Evolutionary conservation across 2,329 filamentous ascomycete species (phyloP).

Genomic region (Pseudocercospora fijiensis): DNA sequence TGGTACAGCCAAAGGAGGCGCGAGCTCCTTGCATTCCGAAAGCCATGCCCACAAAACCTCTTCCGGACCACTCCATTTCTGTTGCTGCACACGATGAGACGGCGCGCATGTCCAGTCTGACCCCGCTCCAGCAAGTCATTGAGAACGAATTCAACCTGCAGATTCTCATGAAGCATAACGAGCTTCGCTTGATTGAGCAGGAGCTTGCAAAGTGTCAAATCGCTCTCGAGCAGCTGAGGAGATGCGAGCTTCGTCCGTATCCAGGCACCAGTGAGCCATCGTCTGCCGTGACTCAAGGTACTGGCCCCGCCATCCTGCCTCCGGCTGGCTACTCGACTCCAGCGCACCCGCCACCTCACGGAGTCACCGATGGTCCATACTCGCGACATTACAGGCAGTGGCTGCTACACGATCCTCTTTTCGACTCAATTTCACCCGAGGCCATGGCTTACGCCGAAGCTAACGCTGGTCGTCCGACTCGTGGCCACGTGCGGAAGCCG

Average conservation of each 20-base stretch:
- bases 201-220: constrained; percentile 94
- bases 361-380: constrained; percentile 88
- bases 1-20: neutral
- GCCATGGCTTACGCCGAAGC: constrained; percentile 27
- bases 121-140: constrained; percentile 66
- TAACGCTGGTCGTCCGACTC: constrained; percentile 69
- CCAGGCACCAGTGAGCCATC: constrained; percentile 69
- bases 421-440: constrained; percentile 58
- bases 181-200: constrained; percentile 90
- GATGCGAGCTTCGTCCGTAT: constrained; percentile 89
- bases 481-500: constrained; percentile 56
- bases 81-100: constrained; percentile 15
- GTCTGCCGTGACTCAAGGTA: constrained; percentile 69
- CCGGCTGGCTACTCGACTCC: constrained; percentile 65
- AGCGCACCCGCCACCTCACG: constrained; percentile 80
- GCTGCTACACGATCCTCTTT: constrained; percentile 84
- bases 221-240: constrained; percentile 86
- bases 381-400: constrained; percentile 92
- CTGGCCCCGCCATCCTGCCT: constrained; percentile 66
- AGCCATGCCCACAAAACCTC: neutral
- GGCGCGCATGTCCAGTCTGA: constrained; percentile 36
- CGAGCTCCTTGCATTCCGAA: neutral
- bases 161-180: constrained; percentile 90
- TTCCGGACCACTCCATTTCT: constrained; percentile 6
- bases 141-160: constrained; percentile 87